These are phyloP conservation scores for Sclerotinia minor DNA, from an alignment of 2,329 filamentous ascomycete genomes.

Conservation along the genomic window DNA sequence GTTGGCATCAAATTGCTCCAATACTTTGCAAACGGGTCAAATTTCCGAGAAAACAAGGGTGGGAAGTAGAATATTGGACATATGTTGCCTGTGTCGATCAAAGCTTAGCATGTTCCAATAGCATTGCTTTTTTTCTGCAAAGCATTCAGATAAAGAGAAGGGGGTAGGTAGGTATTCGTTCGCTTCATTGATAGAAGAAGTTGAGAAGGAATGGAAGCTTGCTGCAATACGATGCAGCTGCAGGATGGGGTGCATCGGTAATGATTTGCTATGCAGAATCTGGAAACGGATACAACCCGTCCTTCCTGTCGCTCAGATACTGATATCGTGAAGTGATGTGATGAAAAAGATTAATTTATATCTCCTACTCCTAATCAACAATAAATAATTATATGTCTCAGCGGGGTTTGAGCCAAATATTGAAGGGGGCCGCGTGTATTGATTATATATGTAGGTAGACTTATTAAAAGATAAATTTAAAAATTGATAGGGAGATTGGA, in stretches of 20 bases:
- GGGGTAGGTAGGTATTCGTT: neutral
- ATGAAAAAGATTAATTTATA: neutral
- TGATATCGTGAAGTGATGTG: neutral
- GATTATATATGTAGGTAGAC: neutral
- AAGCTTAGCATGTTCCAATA: slow-evolving; percentile 14
- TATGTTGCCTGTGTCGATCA: slow-evolving; percentile 22
- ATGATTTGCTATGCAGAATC: neutral
- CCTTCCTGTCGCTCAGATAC: slow-evolving; percentile 5
- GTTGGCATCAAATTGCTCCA: neutral
- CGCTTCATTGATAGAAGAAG: neutral
- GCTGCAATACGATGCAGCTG: neutral
- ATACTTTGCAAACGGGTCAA: neutral
- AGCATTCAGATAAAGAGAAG: neutral
- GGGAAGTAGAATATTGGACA: slow-evolving; percentile 3
- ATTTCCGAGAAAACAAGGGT: slow-evolving; percentile 13
- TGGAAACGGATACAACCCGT: neutral
- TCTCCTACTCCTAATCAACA: neutral
- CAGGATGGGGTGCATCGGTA: neutral
- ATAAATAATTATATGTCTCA: slow-evolving; percentile 7
- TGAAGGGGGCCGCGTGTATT: slow-evolving; percentile 1
- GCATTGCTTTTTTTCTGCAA: neutral
- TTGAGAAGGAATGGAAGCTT: neutral
- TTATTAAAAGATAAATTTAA: neutral
- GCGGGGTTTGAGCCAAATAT: neutral
- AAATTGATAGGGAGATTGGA: slow-evolving; percentile 8